Percentiles rank a stretch among this genome's conserved stretches.
Evolutionary conservation across 352 stramenopile species (phyloP).

Genomic region (Pythium phragmiticola): DNA sequence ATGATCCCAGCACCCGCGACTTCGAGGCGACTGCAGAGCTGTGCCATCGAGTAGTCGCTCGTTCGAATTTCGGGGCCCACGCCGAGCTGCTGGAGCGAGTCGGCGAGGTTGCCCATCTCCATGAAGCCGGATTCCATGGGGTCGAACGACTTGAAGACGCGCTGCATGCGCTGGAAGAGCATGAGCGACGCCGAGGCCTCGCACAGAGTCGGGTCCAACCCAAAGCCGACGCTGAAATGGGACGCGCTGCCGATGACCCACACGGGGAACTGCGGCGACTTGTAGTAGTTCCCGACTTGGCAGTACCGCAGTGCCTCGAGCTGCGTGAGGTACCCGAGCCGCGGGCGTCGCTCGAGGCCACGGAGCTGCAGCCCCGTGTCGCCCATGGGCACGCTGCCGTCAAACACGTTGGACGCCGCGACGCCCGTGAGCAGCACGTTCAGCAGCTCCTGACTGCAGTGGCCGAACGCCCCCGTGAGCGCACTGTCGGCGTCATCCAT

Average conservation of each 20-base stretch:
- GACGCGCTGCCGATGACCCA: slow-evolving; percentile 90
- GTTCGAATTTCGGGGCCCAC: slow-evolving; percentile 46
- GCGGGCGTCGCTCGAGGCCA: slow-evolving; percentile 48
- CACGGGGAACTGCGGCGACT: slow-evolving; percentile 82
- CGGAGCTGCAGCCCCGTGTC: slow-evolving; percentile 72
- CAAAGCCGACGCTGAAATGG: slow-evolving; percentile 92
- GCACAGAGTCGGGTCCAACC: slow-evolving; percentile 48
- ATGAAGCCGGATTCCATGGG: slow-evolving; percentile 89
- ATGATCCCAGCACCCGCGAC: slow-evolving; percentile 86
- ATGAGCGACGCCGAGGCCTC: slow-evolving; percentile 65
- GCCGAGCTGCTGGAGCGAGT: slow-evolving; percentile 69
- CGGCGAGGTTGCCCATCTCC: slow-evolving; percentile 46
- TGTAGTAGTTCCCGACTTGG: slow-evolving; percentile 90
- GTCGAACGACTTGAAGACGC: slow-evolving; percentile 89
- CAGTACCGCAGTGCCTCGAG: slow-evolving; percentile 90
- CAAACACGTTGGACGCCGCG: slow-evolving; percentile 83
- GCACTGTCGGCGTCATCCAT: slow-evolving; percentile 68
- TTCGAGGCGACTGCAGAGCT: slow-evolving; percentile 53
- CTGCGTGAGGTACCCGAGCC: slow-evolving; percentile 87
- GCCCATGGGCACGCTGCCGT: slow-evolving; percentile 73
- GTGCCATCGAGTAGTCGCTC: slow-evolving; percentile 69
- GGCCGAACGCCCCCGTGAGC: slow-evolving; percentile 72
- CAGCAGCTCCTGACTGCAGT: slow-evolving; percentile 85
- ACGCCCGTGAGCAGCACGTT: slow-evolving; percentile 82
- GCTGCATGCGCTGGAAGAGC: slow-evolving; percentile 84